Evolutionary conservation across 1,284 basidiomycete species (phyloP).

Genomic region (Tilletiopsis washingtonensis): DNA sequence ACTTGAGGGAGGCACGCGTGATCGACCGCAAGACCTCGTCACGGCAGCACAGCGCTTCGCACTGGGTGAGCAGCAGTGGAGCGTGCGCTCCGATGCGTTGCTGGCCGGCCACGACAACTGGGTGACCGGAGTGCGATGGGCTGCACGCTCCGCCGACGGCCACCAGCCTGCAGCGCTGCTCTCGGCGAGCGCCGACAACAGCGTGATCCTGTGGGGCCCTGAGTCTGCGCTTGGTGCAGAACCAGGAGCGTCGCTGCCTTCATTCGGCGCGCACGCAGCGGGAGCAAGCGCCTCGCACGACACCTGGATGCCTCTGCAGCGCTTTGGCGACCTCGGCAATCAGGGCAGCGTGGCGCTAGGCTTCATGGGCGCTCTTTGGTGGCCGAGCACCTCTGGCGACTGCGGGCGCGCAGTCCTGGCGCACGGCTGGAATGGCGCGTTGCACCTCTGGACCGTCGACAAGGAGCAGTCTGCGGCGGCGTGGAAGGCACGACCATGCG

Average conservation of each 20-base stretch:
- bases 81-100: slow-evolving; percentile 38
- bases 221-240: neutral
- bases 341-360: slow-evolving; percentile 27
- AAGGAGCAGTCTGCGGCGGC: slow-evolving; percentile 3
- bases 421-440: slow-evolving; percentile 42
- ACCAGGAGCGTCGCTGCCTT: slow-evolving; percentile 26
- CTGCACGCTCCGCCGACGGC: slow-evolving; percentile 7
- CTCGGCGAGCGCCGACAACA: slow-evolving; percentile 41
- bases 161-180: slow-evolving; percentile 38
- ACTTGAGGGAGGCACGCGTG: slow-evolving; percentile 22
- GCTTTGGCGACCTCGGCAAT: slow-evolving; percentile 44
- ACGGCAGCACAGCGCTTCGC: slow-evolving; percentile 20
- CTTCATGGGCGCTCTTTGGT: slow-evolving; percentile 41
- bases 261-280: slow-evolving; percentile 12
- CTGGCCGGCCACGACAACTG: slow-evolving; percentile 42
- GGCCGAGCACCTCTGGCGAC: slow-evolving; percentile 5
- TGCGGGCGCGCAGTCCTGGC: slow-evolving; percentile 22
- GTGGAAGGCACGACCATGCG: slow-evolving; percentile 12
- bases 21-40: slow-evolving; percentile 20
- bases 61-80: slow-evolving; percentile 11
- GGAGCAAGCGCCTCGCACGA: slow-evolving; percentile 11
- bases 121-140: slow-evolving; percentile 42
- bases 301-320: slow-evolving; percentile 38
- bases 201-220: slow-evolving; percentile 43
- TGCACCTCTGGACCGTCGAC: slow-evolving; percentile 27